Percentiles rank a stretch among this genome's conserved stretches.
Evolutionary conservation across 2,329 filamentous ascomycete genomes (phyloP).

Genomic region (Sarocladium brachiariae): DNA sequence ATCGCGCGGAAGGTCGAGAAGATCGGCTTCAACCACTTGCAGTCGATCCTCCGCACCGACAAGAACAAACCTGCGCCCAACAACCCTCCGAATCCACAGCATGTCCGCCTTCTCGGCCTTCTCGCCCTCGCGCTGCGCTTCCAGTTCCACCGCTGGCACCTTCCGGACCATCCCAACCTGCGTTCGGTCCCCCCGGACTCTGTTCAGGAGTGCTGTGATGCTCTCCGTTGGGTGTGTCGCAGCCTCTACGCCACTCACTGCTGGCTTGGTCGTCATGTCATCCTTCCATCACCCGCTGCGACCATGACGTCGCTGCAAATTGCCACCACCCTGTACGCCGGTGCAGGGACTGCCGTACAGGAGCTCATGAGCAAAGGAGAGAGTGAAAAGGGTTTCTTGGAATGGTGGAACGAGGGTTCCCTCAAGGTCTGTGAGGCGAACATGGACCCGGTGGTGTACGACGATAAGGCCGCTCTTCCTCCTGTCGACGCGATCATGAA

Average conservation of each 20-base stretch:
- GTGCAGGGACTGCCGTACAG: neutral
- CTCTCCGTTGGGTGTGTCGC: neutral
- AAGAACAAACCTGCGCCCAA: neutral
- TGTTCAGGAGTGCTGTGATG: neutral
- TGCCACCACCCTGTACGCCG: neutral
- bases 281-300: neutral
- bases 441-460: neutral
- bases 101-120: neutral
- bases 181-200: neutral
- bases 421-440: neutral
- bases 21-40: neutral
- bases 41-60: neutral
- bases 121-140: neutral
- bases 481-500: neutral
- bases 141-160: neutral
- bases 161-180: neutral
- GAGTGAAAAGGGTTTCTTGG: neutral
- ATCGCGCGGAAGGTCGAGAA: neutral
- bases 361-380: constrained; percentile 1
- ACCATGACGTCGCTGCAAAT: neutral
- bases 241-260: neutral
- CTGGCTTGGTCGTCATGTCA: neutral
- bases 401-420: neutral
- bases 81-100: neutral
- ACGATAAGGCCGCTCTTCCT: no score